Conservation (phyloP, 371 early-diverging fungal species). For the Capillidium rhysosporum region DNA sequence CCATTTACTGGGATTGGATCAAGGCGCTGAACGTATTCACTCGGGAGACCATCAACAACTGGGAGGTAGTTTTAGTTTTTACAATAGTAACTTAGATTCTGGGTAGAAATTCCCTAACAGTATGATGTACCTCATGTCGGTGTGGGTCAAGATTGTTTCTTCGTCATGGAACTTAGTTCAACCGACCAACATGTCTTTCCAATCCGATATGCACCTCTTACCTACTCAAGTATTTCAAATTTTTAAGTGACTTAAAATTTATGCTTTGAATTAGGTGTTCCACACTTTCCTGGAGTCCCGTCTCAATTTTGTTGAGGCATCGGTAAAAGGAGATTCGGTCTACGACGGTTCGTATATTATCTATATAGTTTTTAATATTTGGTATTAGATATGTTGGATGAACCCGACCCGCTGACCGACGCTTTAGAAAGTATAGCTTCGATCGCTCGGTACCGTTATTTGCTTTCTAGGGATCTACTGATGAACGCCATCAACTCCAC, state of each 20-base stretch:
- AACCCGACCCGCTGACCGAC: not conserved
- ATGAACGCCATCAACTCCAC: not conserved
- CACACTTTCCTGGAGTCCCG: conserved; percentile 5
- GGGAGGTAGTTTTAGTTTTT: conserved; percentile 28
- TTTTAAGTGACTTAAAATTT: conserved; percentile 6
- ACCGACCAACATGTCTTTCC: conserved; percentile 17
- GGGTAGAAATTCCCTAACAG: conserved; percentile 59
- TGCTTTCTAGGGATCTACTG: not conserved
- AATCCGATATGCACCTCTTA: not conserved
- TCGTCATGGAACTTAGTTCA: conserved; percentile 30
- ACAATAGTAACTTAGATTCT: no score
- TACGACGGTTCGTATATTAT: not conserved
- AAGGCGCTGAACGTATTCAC: conserved; percentile 50
- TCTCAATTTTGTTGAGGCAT: conserved; percentile 10
- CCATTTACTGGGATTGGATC: conserved; percentile 51
- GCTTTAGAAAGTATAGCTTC: not conserved
- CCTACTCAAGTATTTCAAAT: not conserved
- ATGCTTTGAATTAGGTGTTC: conserved; percentile 11
- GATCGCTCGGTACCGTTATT: conserved; percentile 3
- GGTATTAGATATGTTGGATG: not conserved
- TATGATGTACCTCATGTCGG: conserved; percentile 51
- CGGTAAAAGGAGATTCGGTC: conserved; percentile 12
- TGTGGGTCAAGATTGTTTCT: conserved; percentile 62
- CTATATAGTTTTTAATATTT: not conserved
- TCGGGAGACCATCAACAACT: conserved; percentile 42